Base-by-base conservation (phyloP, 176 grass and related monocot species). In the Carex cristatella region DNA sequence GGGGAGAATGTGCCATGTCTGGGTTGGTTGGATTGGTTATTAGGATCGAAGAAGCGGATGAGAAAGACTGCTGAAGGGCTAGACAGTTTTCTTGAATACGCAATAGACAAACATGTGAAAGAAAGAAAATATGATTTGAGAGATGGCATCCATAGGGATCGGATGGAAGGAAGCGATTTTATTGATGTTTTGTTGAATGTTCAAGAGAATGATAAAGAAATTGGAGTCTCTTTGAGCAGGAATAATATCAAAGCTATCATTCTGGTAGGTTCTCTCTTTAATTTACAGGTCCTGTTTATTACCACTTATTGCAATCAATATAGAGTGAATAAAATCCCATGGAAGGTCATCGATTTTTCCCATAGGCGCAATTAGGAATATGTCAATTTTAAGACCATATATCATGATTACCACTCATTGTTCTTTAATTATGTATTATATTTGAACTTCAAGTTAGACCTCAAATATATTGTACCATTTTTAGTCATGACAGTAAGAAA, bases 221-320 rank as follows among this genome's bases (percentile, higher is more conserved):
- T 28, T 1, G 31, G 57, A 23, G 40, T 75, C 42, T 4, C 81
- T 7, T 82, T 92, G 4, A 87, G 83, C 10, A 83, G 84, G 58
- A 40, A 80, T 8, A 86, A 87, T 73, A 81, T 92, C 38, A 94
- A 94, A 63, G 93, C 81, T 33, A 15, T 94, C 48, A 51, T 90
- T 70, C 75, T 89, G 40, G 88, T 90, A 89, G 56, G 55, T 79
- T 42, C 5, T 75, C 2, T 54, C 10, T 23, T 28, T 23, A 23
- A 23, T 23, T 18, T 33, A 38, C 5, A 74, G 4, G 42, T 42
- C 4, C 40, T 42, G 3, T 42, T 42, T 23, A 42, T 4, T 42
- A 42, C 40, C 40, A 42, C 40, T 42, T 4, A 5, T 42, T 5
- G 40, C 23, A 23, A 23, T 23, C 23, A 23, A 23, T 23, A 23